phyloP scores from a whole-genome alignment of 495 filamentous ascomycete genomes.

The Penicillium maclennaniae region DNA sequence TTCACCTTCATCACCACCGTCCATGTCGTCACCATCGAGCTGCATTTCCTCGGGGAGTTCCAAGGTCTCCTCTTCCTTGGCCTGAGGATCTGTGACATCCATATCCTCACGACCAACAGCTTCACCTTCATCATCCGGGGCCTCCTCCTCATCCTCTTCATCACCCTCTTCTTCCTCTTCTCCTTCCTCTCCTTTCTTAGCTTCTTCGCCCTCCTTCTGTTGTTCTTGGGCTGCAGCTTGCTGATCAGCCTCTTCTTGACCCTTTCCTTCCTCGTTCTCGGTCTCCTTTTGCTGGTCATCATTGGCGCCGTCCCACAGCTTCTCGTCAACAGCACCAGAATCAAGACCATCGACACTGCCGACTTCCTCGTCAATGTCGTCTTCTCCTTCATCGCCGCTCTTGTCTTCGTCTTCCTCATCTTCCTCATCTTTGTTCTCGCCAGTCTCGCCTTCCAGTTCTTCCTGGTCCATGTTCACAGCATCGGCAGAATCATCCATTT shows the following conservation, averaged over 20 bases:
- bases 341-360: slow-evolving; percentile 89
- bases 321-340: slow-evolving; percentile 87
- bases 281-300: slow-evolving; percentile 81
- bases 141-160: slow-evolving; percentile 57
- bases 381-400: slow-evolving; percentile 50
- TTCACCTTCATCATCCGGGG: slow-evolving; percentile 59
- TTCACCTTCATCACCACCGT: slow-evolving; percentile 58
- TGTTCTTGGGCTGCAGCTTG: slow-evolving; percentile 59
- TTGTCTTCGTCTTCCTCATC: slow-evolving; percentile 60
- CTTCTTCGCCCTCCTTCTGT: slow-evolving; percentile 44
- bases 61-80: slow-evolving; percentile 65
- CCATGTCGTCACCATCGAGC: slow-evolving; percentile 61
- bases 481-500: slow-evolving; percentile 67
- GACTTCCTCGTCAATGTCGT: slow-evolving; percentile 79
- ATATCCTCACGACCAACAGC: slow-evolving; percentile 56
- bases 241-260: slow-evolving; percentile 60
- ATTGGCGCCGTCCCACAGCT: slow-evolving; percentile 88
- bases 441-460: slow-evolving; percentile 56
- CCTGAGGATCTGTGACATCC: slow-evolving; percentile 64
- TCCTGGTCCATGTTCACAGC: slow-evolving; percentile 95
- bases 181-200: slow-evolving; percentile 43
- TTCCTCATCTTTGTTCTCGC: slow-evolving; percentile 56
- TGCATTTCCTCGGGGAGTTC: slow-evolving; percentile 69
- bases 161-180: slow-evolving; percentile 51
- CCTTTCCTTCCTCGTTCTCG: slow-evolving; percentile 65